These are phyloP conservation scores for Globisporangium echinulatum DNA, from an alignment of 352 stramenopile species.

Conservation along the genomic window DNA sequence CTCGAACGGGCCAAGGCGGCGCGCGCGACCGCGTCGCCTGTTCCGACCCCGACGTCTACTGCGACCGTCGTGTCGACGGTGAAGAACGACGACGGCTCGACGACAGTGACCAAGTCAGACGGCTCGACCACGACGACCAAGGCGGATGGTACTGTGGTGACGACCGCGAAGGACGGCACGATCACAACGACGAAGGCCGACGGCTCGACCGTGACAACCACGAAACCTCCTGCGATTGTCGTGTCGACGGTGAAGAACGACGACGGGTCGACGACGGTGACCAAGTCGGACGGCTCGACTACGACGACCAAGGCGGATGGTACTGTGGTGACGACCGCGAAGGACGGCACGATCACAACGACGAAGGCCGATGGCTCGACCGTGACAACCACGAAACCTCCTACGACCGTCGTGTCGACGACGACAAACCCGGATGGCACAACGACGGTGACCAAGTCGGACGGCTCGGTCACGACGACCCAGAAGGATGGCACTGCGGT, in stretches of 20 bases:
- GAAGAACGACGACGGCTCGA: constrained; percentile 10
- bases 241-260: constrained; percentile 13
- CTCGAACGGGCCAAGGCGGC: constrained; percentile 22
- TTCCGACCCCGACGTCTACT: constrained; percentile 13
- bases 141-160: constrained; percentile 3
- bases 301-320: constrained; percentile 9
- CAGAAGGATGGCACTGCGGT: constrained; percentile 6
- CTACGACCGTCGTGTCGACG: constrained; percentile 12
- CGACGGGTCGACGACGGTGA: constrained; percentile 11
- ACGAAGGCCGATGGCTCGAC: constrained; percentile 1
- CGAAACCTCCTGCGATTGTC: constrained; percentile 10
- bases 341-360: constrained; percentile 3
- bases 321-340: constrained; percentile 2
- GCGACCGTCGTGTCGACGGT: constrained; percentile 12
- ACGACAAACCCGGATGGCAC: constrained; percentile 13
- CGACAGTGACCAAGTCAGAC: constrained; percentile 10
- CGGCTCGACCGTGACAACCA: constrained; percentile 11
- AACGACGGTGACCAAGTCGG: constrained; percentile 14
- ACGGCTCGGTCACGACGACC: constrained; percentile 11
- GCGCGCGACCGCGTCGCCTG: constrained; percentile 10
- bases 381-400: constrained; percentile 7
- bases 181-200: constrained; percentile 7
- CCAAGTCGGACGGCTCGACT: constrained; percentile 5
- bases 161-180: constrained; percentile 2
- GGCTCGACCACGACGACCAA: constrained; percentile 6